phyloP scores from a whole-genome alignment of 202 grass and related monocot species.

The Eragrostis tef region DNA sequence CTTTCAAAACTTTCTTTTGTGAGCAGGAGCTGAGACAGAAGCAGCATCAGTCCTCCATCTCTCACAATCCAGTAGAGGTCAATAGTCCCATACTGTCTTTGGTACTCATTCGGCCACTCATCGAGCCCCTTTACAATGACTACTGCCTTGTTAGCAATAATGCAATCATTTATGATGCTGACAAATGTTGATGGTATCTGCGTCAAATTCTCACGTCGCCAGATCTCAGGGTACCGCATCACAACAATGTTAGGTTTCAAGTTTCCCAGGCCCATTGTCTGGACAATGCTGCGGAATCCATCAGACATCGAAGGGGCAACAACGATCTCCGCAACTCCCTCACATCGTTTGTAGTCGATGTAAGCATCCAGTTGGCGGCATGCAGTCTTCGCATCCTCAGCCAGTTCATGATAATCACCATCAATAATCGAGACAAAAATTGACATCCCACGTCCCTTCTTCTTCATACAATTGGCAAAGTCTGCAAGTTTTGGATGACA shows the following conservation, averaged over 20 bases:
- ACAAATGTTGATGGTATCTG: slow-evolving; percentile 97
- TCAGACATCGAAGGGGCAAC: slow-evolving; percentile 94
- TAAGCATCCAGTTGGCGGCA: slow-evolving; percentile 84
- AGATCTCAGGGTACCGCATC: slow-evolving; percentile 98
- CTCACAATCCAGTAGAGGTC: slow-evolving; percentile 99
- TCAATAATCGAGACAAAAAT: slow-evolving; percentile 94
- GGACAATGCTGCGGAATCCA: slow-evolving; percentile 84
- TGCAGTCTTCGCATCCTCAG: slow-evolving; percentile 88
- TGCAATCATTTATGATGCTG: slow-evolving; percentile 96
- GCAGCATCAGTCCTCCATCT: slow-evolving; percentile 96
- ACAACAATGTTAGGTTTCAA: slow-evolving; percentile 98
- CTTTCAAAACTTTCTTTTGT: slow-evolving; percentile 94
- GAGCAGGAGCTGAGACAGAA: slow-evolving; percentile 89
- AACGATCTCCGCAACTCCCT: slow-evolving; percentile 92
- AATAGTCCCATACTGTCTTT: slow-evolving; percentile 91
- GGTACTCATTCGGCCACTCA: slow-evolving; percentile 98
- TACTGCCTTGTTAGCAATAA: slow-evolving; percentile 98
- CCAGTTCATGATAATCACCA: slow-evolving; percentile 91
- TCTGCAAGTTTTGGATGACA: slow-evolving; percentile 99
- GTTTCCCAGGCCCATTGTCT: slow-evolving; percentile 98
- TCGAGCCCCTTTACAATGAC: slow-evolving; percentile 98
- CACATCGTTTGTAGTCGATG: slow-evolving; percentile 94
- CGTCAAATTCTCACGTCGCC: slow-evolving; percentile 89
- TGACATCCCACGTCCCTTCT: slow-evolving; percentile 99
- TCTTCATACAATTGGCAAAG: slow-evolving; percentile 99